Evolutionary conservation across 2,329 filamentous ascomycete genomes (phyloP), one percentile per base, ranked within the genome.

Genomic region (Dactylonectria estremocensis): DNA sequence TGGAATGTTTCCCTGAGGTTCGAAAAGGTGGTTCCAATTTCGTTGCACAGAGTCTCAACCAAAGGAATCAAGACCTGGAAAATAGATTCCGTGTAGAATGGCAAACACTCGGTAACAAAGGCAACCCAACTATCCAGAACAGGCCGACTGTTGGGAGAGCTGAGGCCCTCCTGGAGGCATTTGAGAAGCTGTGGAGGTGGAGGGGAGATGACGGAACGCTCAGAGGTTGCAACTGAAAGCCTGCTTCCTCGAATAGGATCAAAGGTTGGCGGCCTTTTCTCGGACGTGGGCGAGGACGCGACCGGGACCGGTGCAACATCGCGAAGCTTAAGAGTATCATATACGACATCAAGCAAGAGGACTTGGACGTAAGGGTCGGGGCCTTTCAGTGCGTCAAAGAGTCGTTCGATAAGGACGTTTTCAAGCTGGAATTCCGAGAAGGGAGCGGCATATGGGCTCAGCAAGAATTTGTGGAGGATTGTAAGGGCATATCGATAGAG

Each of bases 101-200:
- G 94, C 33, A 99, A 83, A 50, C 94, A 93, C 77, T 95, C 93
- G 5, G 90, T 89, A 8, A 99, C 85, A 72, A 99, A 95, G 33
- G 89, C 87, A 10, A 98, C 91, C 97, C 97, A 99, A 77, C 93
- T 95, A 74, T 98, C 95, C 40, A 99, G 84, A 6, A 97, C 91
- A 9, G 90, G 86, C 5, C 94, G 90, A 72, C 93, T 95, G 60
- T 86, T 90, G 3, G 87, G 79, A 3, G 94, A 93, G 61, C 92
- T 90, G 56, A 99, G 91, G 0, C 95, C 96, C 52, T 91, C 89
- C 68, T 94, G 91, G 13, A 99, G 86, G 77, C 94, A 97, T 69
- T 93, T 92, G n/a, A 96, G 87, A n/a, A 99, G 82, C 40, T 91
- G 84, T 16, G 89, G 83, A 3, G 93, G 90, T 20, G 93, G 93